phyloP scores from a whole-genome alignment of 1,139 yeast genomes.

The Lodderomyces jiufengensis region DNA sequence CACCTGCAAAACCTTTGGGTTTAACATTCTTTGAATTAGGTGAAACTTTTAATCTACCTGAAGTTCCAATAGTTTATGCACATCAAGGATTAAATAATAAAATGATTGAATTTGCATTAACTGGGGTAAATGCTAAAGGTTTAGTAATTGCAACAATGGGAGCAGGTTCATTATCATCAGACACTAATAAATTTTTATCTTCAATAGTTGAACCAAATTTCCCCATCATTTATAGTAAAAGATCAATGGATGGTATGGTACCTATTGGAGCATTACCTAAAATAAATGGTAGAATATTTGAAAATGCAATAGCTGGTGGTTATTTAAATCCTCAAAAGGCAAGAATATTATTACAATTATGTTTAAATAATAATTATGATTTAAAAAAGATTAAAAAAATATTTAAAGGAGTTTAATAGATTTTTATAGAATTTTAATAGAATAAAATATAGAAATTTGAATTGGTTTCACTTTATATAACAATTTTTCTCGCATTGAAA shows the following conservation, averaged over 20 bases:
- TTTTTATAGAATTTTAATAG: neutral
- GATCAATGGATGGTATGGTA: constrained; percentile 50
- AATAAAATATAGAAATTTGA: neutral
- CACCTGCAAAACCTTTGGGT: constrained; percentile 58
- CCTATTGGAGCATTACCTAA: constrained; percentile 44
- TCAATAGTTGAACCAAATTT: constrained; percentile 28
- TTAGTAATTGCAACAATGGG: constrained; percentile 68
- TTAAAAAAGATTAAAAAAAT: constrained; percentile 40
- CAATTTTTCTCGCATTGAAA: too few species aligned
- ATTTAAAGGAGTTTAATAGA: constrained; percentile 38
- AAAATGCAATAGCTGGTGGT: constrained; percentile 54
- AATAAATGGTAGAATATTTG: constrained; percentile 14
- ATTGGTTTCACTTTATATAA: too few species aligned
- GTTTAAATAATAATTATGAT: constrained; percentile 43
- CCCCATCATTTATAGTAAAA: constrained; percentile 61
- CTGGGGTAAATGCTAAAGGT: constrained; percentile 46
- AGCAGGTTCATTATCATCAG: constrained; percentile 60
- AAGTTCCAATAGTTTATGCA: constrained; percentile 52
- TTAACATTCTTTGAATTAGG: constrained; percentile 34
- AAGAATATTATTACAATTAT: constrained; percentile 56
- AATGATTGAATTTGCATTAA: constrained; percentile 42
- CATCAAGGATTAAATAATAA: constrained; percentile 58
- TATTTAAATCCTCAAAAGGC: constrained; percentile 67
- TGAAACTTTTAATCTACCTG: constrained; percentile 26
- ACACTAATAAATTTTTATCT: constrained; percentile 42